Base-by-base conservation (phyloP, 257 asterid genomes). In the Scutellaria minor region DNA sequence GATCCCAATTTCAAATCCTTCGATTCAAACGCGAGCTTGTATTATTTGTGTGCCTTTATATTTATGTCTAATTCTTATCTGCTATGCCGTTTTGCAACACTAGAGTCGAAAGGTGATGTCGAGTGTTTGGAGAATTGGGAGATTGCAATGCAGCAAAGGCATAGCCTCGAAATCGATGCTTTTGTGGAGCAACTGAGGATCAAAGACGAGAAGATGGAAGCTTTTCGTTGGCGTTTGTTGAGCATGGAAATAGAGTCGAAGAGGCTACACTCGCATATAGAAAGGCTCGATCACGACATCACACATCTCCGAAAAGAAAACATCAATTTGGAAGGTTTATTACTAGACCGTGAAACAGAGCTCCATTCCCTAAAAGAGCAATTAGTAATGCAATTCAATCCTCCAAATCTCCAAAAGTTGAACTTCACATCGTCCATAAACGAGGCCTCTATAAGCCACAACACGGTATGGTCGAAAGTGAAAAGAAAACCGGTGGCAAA, bases 241-340 rank as follows among this genome's bases (percentile, higher is more conserved):
- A 91, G 90, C 84, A 84, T 74, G 96, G 97, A 94, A 52, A 69
- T 89, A 5, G 97, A 91, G 77, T 88, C 96, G 2, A 91, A 91
- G 84, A 80, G 87, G 80, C 5, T 89, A 63, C 87, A 86, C 44
- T 76, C 95, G 0, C 88, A 79, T 40, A 37, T 89, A 20, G 95
- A 89, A 71, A 85, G 85, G 65, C 83, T 85, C 7, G 87, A 89
- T 39, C 84, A 75, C 12, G 88, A 88, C 10, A 78, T 89, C 42
- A 18, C 78, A 12, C 87, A 81, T 57, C 87, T 94, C 65, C 82
- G 83, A 75, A 86, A 85, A 47, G 91, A 88, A 40, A 91, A 89
- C 55, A 59, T 75, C 85, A 92, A 83, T 75, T 47, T 91, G 70
- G 93, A 91, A 71, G 60, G 83, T 15, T 48, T 78, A 22, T 66